phyloP scores from a whole-genome alignment of 257 asterid genomes.

The Solanum tarijense region DNA sequence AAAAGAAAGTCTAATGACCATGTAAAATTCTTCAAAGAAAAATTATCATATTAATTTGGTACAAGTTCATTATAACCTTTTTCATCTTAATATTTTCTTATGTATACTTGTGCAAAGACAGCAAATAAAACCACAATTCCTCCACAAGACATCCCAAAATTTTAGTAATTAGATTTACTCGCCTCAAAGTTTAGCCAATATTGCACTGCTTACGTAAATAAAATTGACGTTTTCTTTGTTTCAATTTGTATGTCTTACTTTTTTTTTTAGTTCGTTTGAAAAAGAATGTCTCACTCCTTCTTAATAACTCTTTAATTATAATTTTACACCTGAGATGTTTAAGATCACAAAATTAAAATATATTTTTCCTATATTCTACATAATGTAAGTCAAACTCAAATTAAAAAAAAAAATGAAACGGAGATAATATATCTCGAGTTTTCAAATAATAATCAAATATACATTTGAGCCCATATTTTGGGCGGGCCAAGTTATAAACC shows the following conservation, averaged over 20 bases:
- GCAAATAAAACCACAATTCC: not conserved
- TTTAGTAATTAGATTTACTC: not conserved
- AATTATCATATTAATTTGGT: not conserved
- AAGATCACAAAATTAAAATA: too few relatives aligned
- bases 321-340: not conserved
- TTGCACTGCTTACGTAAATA: not conserved
- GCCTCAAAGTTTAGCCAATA: not conserved
- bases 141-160: not conserved
- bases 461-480: not conserved
- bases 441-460: not conserved
- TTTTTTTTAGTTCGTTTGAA: too few relatives aligned
- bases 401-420: too few relatives aligned
- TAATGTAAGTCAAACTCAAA: too few relatives aligned
- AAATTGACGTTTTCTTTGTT: rapidly evolving
- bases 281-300: not conserved
- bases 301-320: too few relatives aligned
- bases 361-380: too few relatives aligned
- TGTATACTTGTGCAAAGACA: not conserved
- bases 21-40: too few relatives aligned
- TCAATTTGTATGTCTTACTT: too few relatives aligned
- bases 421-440: not conserved
- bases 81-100: too few relatives aligned
- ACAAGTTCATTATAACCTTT: not conserved
- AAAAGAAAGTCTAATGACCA: too few relatives aligned
- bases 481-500: not conserved